Base-by-base conservation (phyloP, 805 yeast species). In the Suhomyces pyralidae region DNA sequence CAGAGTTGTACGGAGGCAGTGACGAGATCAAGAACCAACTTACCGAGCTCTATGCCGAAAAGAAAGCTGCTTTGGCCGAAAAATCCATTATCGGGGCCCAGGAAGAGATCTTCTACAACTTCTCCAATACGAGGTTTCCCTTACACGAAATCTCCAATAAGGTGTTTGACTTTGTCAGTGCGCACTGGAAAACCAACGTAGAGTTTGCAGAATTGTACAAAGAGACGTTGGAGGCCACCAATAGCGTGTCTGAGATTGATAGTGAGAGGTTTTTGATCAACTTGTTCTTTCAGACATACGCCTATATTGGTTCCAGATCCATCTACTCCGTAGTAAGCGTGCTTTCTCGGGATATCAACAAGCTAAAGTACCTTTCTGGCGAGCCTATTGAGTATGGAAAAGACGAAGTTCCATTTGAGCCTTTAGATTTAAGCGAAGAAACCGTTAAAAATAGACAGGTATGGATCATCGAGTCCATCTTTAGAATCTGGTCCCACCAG, bases 261-360 rank as follows among this genome's bases (percentile, higher is more conserved):
- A 53, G 56, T 14, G 68, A 64, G 28, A 58, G 59, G 51, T 69
- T 86, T 51, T 66, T 85, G 36, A 73, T 88, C 15, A 81, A 86
- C 26, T 70, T 88, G 14, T 68, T 90, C 12, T 78, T 86, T 61
- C 93, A 89, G 62, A 77, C 86, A 0, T 78, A 90, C 49, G 87
- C 93, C 45, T 85, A 85, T 59, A 85, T 90, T 53, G 97, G 98
- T 12, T 86, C 90, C 46, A 81, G 97, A 64, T 92, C 97, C 0
- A 79, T 92, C 43, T 89, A 73, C 58, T 75, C 80, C 1, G 76
- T 73, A 30, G 77, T 75, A 12, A 68, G 74, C 55, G 68, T 75
- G 25, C 58, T 75, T 46, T 63, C 70, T 36, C 66, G 80, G 51
- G 80, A 75, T 53, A 59, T 74, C 40, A 68, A 64, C 48, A 75